phyloP scores from a whole-genome alignment of 2,329 filamentous ascomycete species.

The Huntiella abstrusa region DNA sequence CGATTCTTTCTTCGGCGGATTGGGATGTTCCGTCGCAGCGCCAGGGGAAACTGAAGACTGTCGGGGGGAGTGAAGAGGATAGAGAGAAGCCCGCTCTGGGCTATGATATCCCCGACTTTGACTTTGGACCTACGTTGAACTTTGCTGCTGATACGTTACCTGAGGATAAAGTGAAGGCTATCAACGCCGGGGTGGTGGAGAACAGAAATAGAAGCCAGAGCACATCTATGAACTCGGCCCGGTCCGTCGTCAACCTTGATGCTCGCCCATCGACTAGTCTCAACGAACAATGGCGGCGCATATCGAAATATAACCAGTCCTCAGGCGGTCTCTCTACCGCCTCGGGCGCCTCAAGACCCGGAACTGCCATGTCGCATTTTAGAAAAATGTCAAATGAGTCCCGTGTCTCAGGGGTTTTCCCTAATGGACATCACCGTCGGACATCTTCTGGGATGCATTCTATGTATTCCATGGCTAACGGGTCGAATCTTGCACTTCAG shows the following conservation, averaged over 20 bases:
- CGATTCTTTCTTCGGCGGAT: conserved; percentile 1
- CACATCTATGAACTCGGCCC: neutral
- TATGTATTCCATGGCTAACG: conserved; percentile 1
- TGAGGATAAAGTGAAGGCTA: conserved; percentile 8
- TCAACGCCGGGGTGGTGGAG: neutral
- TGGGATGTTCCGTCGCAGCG: conserved; percentile 18
- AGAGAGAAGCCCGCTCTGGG: conserved; percentile 8
- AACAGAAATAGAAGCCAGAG: conserved; percentile 1
- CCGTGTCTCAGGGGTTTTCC: neutral
- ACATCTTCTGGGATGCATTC: conserved; percentile 2
- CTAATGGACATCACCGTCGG: conserved; percentile 2
- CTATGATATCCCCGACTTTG: conserved; percentile 50
- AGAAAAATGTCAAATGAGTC: conserved; percentile 9
- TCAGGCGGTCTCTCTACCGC: neutral
- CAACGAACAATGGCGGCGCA: conserved; percentile 11
- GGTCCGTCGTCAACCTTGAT: neutral
- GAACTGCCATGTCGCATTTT: conserved; percentile 6
- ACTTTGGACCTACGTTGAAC: conserved; percentile 73
- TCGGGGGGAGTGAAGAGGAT: conserved; percentile 33
- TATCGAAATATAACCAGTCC: neutral
- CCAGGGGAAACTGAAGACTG: conserved; percentile 54
- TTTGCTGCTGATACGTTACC: conserved; percentile 23
- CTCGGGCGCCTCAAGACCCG: neutral
- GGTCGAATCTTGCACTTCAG: neutral
- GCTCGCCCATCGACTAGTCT: conserved; percentile 3